Evolutionary conservation across 2,329 filamentous ascomycete genomes (phyloP).

Genomic region (Laburnicola sp.): DNA sequence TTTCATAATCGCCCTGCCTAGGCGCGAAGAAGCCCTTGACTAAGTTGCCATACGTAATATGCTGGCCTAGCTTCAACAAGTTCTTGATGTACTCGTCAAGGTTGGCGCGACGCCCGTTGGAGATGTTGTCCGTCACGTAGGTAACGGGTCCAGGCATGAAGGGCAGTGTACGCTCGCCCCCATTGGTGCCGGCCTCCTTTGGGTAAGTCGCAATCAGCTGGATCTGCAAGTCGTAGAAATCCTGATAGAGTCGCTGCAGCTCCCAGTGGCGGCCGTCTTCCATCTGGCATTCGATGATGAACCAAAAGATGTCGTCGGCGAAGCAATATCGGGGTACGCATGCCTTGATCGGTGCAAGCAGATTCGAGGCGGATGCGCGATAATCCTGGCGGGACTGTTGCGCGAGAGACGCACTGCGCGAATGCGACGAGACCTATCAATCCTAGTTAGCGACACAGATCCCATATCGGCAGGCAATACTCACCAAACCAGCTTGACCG

Average conservation of each 20-base stretch:
- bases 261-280: conserved; percentile 94
- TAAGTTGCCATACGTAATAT: conserved; percentile 81
- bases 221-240: conserved; percentile 99
- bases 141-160: conserved; percentile 99
- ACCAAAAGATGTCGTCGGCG: conserved; percentile 98
- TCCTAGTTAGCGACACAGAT: conserved; percentile 14
- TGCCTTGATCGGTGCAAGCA: conserved; percentile 77
- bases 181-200: conserved; percentile 85
- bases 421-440: conserved; percentile 29
- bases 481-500: conserved; percentile 35
- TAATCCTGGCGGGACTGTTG: conserved; percentile 48
- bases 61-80: conserved; percentile 76
- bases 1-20: conserved; percentile 88
- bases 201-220: conserved; percentile 89
- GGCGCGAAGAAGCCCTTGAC: conserved; percentile 92
- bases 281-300: conserved; percentile 88
- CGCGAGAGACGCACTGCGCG: conserved; percentile 41
- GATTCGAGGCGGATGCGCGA: conserved; percentile 44
- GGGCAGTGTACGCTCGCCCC: conserved; percentile 77
- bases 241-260: conserved; percentile 91
- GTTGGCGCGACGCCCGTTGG: conserved; percentile 87
- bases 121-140: conserved; percentile 97
- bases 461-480: conserved; percentile 27
- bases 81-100: conserved; percentile 96
- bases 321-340: conserved; percentile 93